phyloP scores from a whole-genome alignment of 441 rosid genomes.

The Gossypium davidsonii region DNA sequence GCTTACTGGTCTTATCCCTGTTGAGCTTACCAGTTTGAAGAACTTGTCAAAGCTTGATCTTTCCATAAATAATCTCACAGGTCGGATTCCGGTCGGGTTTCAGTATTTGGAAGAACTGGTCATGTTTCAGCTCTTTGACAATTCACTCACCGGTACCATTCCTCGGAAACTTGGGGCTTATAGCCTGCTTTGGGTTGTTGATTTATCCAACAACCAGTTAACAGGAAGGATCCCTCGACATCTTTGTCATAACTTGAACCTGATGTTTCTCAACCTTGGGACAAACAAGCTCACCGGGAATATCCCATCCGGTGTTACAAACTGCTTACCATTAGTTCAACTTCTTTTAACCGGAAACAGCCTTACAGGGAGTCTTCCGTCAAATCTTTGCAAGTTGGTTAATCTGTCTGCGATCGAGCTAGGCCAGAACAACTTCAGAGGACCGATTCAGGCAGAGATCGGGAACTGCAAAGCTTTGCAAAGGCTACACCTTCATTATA shows the following conservation, averaged over 20 bases:
- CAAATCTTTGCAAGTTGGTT: slow-evolving; percentile 52
- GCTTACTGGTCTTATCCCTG: slow-evolving; percentile 66
- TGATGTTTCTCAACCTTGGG: slow-evolving; percentile 60
- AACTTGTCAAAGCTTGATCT: slow-evolving; percentile 79
- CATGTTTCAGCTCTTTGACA: slow-evolving; percentile 80
- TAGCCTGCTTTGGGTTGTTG: slow-evolving; percentile 73
- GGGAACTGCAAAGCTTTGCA: slow-evolving; percentile 57
- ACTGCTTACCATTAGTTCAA: slow-evolving; percentile 59
- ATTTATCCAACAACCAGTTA: slow-evolving; percentile 66
- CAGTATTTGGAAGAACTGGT: slow-evolving; percentile 50
- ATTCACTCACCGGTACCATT: slow-evolving; percentile 55
- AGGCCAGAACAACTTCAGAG: slow-evolving; percentile 63
- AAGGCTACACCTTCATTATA: slow-evolving; percentile 61
- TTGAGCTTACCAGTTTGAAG: slow-evolving; percentile 50
- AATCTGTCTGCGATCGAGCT: slow-evolving; percentile 68
- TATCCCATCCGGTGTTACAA: slow-evolving; percentile 56
- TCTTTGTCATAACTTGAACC: slow-evolving; percentile 48
- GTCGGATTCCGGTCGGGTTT: slow-evolving; percentile 66
- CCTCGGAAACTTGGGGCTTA: slow-evolving; percentile 64
- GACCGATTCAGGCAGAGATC: slow-evolving; percentile 55
- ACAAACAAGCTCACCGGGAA: slow-evolving; percentile 61
- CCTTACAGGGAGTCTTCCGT: slow-evolving; percentile 63
- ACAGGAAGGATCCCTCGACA: slow-evolving; percentile 62
- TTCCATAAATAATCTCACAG: slow-evolving; percentile 67
- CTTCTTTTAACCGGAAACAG: slow-evolving; percentile 57